Evolutionary conservation across 768 basidiomycete species (phyloP).

Genomic region (Hypholoma fasciculare): DNA sequence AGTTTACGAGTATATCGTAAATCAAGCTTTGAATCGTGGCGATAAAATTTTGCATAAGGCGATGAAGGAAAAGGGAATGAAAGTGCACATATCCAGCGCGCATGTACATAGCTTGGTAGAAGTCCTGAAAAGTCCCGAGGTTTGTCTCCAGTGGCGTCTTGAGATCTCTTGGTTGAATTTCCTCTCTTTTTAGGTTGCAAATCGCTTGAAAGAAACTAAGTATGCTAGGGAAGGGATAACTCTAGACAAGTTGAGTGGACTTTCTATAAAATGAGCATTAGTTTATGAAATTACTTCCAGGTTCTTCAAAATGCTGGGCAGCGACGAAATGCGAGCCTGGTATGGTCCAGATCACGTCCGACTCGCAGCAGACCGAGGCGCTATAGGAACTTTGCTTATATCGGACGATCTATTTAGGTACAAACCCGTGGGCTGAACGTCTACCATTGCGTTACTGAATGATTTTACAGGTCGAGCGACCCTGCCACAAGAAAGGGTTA

Average conservation of each 20-base stretch:
- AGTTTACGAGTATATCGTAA: slow-evolving; percentile 80
- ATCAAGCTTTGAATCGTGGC: slow-evolving; percentile 75
- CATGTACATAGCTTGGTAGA: slow-evolving; percentile 97
- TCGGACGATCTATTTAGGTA: slow-evolving; percentile 94
- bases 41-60: slow-evolving; percentile 84
- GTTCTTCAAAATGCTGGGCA: slow-evolving; percentile 97
- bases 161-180: background rate
- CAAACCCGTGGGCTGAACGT: slow-evolving; percentile 12
- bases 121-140: slow-evolving; percentile 93
- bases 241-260: slow-evolving; percentile 68
- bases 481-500: slow-evolving; percentile 77
- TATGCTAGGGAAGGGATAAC: slow-evolving; percentile 93
- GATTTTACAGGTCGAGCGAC: slow-evolving; percentile 67
- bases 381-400: slow-evolving; percentile 91
- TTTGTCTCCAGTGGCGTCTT: slow-evolving; percentile 26
- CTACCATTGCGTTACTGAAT: background rate
- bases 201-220: slow-evolving; percentile 90
- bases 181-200: slow-evolving; percentile 50
- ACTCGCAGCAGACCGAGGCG: slow-evolving; percentile 89
- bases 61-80: slow-evolving; percentile 80
- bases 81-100: slow-evolving; percentile 88
- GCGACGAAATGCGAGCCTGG: slow-evolving; percentile 96
- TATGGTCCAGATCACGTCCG: slow-evolving; percentile 95
- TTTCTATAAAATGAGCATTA: background rate
- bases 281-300: slow-evolving; percentile 36